Evolutionary conservation across 2,329 filamentous ascomycete species (phyloP), one percentile per base, ranked within the genome.

Genomic region (Colletotrichum sp.): DNA sequence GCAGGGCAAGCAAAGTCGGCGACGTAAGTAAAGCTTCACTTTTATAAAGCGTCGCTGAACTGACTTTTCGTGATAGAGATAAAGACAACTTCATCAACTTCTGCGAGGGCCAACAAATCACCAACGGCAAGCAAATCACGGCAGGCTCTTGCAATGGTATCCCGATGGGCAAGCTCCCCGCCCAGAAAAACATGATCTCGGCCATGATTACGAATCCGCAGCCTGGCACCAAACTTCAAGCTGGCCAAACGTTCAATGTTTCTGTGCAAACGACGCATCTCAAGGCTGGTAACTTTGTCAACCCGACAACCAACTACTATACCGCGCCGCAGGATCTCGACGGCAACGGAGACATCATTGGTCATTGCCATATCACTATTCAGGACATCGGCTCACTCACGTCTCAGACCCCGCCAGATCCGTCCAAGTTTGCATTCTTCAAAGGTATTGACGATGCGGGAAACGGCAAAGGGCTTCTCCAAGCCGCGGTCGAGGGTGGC

Each of bases 41-140:
- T 8, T 15, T 18, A 18, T 65, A 13, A 36, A 22, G 30, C 15
- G 27, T 64, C 22, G 18, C 10, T 60, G 22, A 36, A 39, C 15
- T 61, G 22, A 60, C 30, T 65, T 48, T 58, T 25, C 22, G 8
- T 15, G 18, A 48, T 22, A 64, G 32, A 27, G 61, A 67, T n/a
- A 72, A 67, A 25, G 86, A 86, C 80, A 91, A 91, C 83, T 91
- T 91, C 82, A 91, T 91, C 86, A 91, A 91, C 84, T 89, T 91
- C 82, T 92, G 90, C 80, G 80, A 84, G 8, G 89, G 89, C 76
- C 87, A 89, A 80, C 87, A 85, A 5, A 79, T 89, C 71, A 92
- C 90, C 76, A 91, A 92, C 77, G 90, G 90, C 76, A 82, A 84
- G 8, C 90, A 91, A 78, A 81, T 85, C 76, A 82, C 84, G 52